These are phyloP conservation scores for Megacollybia platyphylla DNA, from an alignment of 1,284 basidiomycete genomes.

Conservation along the genomic window DNA sequence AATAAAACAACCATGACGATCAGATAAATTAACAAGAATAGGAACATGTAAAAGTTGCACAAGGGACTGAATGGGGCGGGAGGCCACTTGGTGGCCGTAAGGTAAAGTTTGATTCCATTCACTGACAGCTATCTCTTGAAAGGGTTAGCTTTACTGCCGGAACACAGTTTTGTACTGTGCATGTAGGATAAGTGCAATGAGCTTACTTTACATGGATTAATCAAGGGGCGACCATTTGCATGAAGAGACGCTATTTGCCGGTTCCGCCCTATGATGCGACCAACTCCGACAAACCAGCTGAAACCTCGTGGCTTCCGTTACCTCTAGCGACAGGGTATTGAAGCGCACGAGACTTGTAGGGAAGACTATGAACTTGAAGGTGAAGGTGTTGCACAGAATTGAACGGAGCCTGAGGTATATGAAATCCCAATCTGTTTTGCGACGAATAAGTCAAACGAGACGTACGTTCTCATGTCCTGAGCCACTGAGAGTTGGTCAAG, in stretches of 20 bases:
- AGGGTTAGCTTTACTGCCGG: background rate
- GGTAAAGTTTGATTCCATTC: background rate
- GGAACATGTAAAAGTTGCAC: background rate
- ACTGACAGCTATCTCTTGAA: background rate
- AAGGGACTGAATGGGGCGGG: background rate
- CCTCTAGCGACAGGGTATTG: conserved; percentile 48
- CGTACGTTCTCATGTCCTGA: conserved; percentile 29
- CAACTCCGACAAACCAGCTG: conserved; percentile 65
- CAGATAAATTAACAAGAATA: background rate
- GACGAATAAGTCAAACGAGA: conserved; percentile 4
- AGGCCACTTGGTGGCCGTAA: background rate
- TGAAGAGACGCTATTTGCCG: conserved; percentile 37
- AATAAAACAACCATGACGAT: background rate
- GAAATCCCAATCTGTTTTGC: conserved; percentile 53
- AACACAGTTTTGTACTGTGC: background rate
- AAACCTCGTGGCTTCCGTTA: conserved; percentile 32
- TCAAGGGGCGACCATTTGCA: conserved; percentile 19
- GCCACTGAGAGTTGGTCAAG: conserved; percentile 34
- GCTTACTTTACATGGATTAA: background rate
- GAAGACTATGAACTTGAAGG: conserved; percentile 64
- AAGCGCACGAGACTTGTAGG: conserved; percentile 38
- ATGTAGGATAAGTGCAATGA: background rate
- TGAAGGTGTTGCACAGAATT: conserved; percentile 73
- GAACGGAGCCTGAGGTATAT: conserved; percentile 60
- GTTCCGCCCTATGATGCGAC: conserved; percentile 44